These are phyloP conservation scores for Parsonsia alboflavescens DNA, from an alignment of 257 asterid genomes.

Conservation along the genomic window DNA sequence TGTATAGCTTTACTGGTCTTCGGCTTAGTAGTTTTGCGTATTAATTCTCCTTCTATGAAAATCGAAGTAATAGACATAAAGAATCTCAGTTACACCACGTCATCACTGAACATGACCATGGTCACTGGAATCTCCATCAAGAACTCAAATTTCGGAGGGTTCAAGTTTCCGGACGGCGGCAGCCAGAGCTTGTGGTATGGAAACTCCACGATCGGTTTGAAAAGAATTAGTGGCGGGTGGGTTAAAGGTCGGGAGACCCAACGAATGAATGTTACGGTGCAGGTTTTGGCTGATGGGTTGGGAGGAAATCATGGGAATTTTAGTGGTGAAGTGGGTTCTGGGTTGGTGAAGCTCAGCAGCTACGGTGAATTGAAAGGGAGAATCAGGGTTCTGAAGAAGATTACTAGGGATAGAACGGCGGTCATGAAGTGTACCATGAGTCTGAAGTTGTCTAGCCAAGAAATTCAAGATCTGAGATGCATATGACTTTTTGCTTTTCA, in stretches of 20 bases:
- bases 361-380: conserved; percentile 42
- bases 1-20: conserved; percentile 38
- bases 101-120: conserved; percentile 27
- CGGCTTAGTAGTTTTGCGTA: conserved; percentile 32
- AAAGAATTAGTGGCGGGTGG: conserved; percentile 11
- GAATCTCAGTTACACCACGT: conserved; percentile 13
- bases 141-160: conserved; percentile 46
- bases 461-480: conserved; percentile 29
- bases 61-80: conserved; percentile 18
- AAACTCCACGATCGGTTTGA: conserved; percentile 34
- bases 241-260: conserved; percentile 26
- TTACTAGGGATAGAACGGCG: conserved; percentile 31
- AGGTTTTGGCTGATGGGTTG: conserved; percentile 14
- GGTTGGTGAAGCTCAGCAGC: conserved; percentile 28
- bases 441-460: conserved; percentile 39
- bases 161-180: conserved; percentile 30
- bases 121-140: conserved; percentile 24
- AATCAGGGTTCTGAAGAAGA: conserved; percentile 36
- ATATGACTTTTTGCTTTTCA: neutral
- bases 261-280: conserved; percentile 25
- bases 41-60: conserved; percentile 30
- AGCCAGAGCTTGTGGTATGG: conserved; percentile 29
- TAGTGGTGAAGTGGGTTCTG: conserved; percentile 31
- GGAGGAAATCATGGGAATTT: conserved; percentile 21
- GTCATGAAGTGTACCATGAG: conserved; percentile 45